phyloP scores from a whole-genome alignment of 169 alveolate species.

The Plasmodium gonderi region DNA sequence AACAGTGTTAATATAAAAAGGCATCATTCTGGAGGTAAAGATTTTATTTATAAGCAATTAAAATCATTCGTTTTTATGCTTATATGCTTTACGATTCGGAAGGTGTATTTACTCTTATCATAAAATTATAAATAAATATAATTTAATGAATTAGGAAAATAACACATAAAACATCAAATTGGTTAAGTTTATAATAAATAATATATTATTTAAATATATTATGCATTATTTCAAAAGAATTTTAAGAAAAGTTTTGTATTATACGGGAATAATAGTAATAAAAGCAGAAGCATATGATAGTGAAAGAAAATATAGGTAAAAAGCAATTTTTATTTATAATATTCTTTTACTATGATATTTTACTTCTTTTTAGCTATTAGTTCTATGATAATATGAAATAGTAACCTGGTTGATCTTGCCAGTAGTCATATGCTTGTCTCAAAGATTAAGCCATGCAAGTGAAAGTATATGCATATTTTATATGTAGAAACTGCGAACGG shows the following conservation, averaged over 20 bases:
- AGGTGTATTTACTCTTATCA: neutral
- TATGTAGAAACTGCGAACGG: slow-evolving; percentile 87
- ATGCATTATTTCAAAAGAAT: neutral
- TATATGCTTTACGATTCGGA: neutral
- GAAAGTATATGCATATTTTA: slow-evolving; percentile 83
- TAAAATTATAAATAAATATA: neutral
- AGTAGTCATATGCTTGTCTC: slow-evolving; percentile 97
- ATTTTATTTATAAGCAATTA: neutral
- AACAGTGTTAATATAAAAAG: neutral
- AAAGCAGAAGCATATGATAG: too few species aligned
- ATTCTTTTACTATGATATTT: neutral
- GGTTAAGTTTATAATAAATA: neutral
- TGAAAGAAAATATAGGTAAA: neutral
- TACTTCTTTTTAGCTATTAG: too few species aligned
- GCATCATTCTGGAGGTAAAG: neutral
- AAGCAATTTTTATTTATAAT: neutral
- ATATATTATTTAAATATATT: neutral
- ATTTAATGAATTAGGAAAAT: neutral
- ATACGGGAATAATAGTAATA: too few species aligned
- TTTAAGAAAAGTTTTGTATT: neutral
- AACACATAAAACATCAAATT: neutral
- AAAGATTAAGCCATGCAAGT: slow-evolving; percentile 96
- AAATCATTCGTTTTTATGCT: too few species aligned
- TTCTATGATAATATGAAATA: too few species aligned
- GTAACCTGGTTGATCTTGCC: slow-evolving; percentile 98